Evolutionary conservation across 805 yeast species (phyloP).

Genomic region (Debaryomyces tyrocola): DNA sequence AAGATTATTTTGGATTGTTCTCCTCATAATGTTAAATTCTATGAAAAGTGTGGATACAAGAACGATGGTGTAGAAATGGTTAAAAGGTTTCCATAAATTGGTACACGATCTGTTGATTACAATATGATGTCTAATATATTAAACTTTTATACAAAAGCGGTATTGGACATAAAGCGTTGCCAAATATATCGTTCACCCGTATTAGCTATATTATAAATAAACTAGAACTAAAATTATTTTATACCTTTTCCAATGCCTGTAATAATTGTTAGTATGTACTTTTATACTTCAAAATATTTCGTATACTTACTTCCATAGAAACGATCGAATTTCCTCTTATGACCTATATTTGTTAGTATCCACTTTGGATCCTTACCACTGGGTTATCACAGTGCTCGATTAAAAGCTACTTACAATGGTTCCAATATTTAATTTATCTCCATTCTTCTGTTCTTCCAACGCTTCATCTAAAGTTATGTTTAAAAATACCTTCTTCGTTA

Average conservation of each 20-base stretch:
- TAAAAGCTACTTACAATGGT: slow-evolving; percentile 45
- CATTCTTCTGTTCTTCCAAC: slow-evolving; percentile 54
- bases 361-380: neutral
- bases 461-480: slow-evolving; percentile 74
- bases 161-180: too few species aligned
- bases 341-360: slow-evolving; percentile 34
- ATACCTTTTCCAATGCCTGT: slow-evolving; percentile 35
- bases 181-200: too few species aligned
- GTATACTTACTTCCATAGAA: slow-evolving; percentile 58
- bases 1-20: slow-evolving; percentile 90
- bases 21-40: slow-evolving; percentile 76
- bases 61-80: slow-evolving; percentile 73
- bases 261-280: slow-evolving; percentile 23
- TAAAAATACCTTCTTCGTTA: slow-evolving; percentile 51
- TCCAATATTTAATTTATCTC: slow-evolving; percentile 59
- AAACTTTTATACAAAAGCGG: too few species aligned
- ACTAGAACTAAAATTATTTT: neutral
- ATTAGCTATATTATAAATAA: neutral
- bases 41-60: slow-evolving; percentile 80
- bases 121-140: too few species aligned
- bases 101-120: too few species aligned
- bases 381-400: neutral
- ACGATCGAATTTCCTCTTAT: slow-evolving; percentile 79
- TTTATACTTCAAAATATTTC: neutral
- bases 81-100: slow-evolving; percentile 35